Percentiles rank a stretch among this genome's conserved stretches.
These are phyloP conservation scores for Fusarium mexicanum DNA, from an alignment of 2,329 filamentous ascomycete species.

Conservation along the genomic window DNA sequence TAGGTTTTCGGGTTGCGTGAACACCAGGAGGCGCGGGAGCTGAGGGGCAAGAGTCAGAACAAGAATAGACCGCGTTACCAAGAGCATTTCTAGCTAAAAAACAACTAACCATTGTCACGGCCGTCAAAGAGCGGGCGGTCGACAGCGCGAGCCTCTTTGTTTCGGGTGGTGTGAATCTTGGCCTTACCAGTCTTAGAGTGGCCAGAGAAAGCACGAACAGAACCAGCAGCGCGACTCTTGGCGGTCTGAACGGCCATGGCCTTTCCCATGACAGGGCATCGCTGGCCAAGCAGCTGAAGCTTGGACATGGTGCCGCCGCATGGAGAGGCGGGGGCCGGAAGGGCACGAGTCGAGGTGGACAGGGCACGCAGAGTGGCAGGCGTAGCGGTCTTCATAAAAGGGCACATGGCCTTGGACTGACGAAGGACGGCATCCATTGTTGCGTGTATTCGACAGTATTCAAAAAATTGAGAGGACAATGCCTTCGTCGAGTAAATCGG, in stretches of 20 bases:
- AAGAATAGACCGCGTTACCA: background rate
- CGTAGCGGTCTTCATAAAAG: slow-evolving; percentile 94
- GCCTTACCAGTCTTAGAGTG: slow-evolving; percentile 69
- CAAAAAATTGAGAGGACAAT: slow-evolving; percentile 8
- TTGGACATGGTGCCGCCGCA: slow-evolving; percentile 96
- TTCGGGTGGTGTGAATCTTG: slow-evolving; percentile 81
- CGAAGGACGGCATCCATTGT: slow-evolving; percentile 92
- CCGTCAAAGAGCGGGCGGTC: slow-evolving; percentile 64
- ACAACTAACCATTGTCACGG: slow-evolving; percentile 61
- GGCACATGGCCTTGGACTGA: slow-evolving; percentile 96
- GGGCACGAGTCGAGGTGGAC: slow-evolving; percentile 72
- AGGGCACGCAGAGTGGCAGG: slow-evolving; percentile 91
- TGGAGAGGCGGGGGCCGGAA: slow-evolving; percentile 60
- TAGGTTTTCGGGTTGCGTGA: slow-evolving; percentile 36
- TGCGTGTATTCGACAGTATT: slow-evolving; percentile 34
- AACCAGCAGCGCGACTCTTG: slow-evolving; percentile 60
- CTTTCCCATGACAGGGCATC: slow-evolving; percentile 99
- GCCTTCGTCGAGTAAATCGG: slow-evolving; percentile 21
- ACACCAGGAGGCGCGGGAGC: slow-evolving; percentile 39
- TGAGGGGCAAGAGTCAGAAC: slow-evolving; percentile 18
- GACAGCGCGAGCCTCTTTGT: slow-evolving; percentile 81
- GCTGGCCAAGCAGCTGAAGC: slow-evolving; percentile 90
- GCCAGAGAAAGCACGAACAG: slow-evolving; percentile 61
- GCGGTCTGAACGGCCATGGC: slow-evolving; percentile 87
- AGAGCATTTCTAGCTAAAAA: background rate